These are phyloP conservation scores for Neofusicoccum laricinum DNA, from an alignment of 2,329 filamentous ascomycete genomes.

Conservation along the genomic window DNA sequence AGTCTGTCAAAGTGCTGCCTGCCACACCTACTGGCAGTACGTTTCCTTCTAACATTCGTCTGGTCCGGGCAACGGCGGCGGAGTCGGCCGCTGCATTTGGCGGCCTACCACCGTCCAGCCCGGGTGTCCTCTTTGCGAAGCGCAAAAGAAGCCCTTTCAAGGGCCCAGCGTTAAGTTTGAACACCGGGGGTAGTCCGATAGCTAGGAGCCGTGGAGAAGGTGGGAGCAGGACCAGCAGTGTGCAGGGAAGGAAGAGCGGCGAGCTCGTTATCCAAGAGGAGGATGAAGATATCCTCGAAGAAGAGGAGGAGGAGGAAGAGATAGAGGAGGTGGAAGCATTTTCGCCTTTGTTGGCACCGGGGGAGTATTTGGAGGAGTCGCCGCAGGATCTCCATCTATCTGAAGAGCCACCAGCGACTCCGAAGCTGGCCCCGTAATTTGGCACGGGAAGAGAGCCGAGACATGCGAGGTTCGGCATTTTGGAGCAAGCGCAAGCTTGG, in stretches of 20 bases:
- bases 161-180: slow-evolving; percentile 59
- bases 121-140: slow-evolving; percentile 73
- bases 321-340: slow-evolving; percentile 17
- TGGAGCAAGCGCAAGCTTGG: neutral
- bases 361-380: slow-evolving; percentile 25
- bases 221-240: slow-evolving; percentile 51
- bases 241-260: slow-evolving; percentile 65
- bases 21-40: slow-evolving; percentile 71
- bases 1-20: slow-evolving; percentile 87
- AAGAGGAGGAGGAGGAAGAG: slow-evolving; percentile 23
- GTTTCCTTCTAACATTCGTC: slow-evolving; percentile 82
- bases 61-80: slow-evolving; percentile 63
- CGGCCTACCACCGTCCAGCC: slow-evolving; percentile 57
- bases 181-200: slow-evolving; percentile 28
- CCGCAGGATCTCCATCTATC: slow-evolving; percentile 9
- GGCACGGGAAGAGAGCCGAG: neutral
- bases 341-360: slow-evolving; percentile 19
- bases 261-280: slow-evolving; percentile 64
- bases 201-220: slow-evolving; percentile 30
- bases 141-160: slow-evolving; percentile 80
- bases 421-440: neutral
- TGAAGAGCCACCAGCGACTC: slow-evolving; percentile 12
- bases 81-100: slow-evolving; percentile 44
- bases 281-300: slow-evolving; percentile 35
- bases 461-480: neutral